Base-by-base conservation (phyloP, 2,329 filamentous ascomycete species). In the Aspergillus hiratsukae region DNA sequence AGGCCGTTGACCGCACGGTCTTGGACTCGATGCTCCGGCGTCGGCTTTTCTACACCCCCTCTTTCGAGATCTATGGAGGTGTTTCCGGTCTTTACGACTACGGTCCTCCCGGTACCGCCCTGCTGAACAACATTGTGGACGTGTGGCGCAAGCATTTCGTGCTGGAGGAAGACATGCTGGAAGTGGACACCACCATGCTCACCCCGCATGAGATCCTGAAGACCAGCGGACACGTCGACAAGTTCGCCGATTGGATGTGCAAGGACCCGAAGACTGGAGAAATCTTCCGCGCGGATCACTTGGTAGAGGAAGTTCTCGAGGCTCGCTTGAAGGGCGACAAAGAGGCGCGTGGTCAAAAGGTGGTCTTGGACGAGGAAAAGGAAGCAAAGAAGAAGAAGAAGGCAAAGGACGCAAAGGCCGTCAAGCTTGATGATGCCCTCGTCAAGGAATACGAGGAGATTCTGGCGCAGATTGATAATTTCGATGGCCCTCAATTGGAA, bases 211-310 rank as follows among this genome's bases (percentile, higher is more conserved):
- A 94, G 49, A 90, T 99, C 40, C 84, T 99, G 70, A 96, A 97
- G 83, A 96, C 93, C 53, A 90, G 86, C 74, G 94, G 94, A 62
- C 94, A 99, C 78, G 94, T 97, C 63, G 93, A 97, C 76, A 96
- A 96, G 77, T 97, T 97, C 71, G 89, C 91, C 76, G 93, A 97
- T 75, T 97, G 90, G 90, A 97, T 97, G 92, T 96, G 90, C 86
- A 96, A 96, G 77, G 94, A 99, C 75, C 91, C 93, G 61, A 95
- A 96, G 83, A 96, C 88, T 68, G 94, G 94, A 72, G 94, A 99
- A 75, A 96, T 97, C 70, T 86, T 99, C 73, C 87, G 94, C 66
- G 91, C 94, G 57, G 94, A 99, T 72, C 94, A 99, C 79, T 85
- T 97, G 68, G 92, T 99, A 64, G 92, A 97, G 81, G 90, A 96